These are phyloP conservation scores for Trichoderma sp. DNA, from an alignment of 2,329 filamentous ascomycete genomes.

Conservation along the genomic window DNA sequence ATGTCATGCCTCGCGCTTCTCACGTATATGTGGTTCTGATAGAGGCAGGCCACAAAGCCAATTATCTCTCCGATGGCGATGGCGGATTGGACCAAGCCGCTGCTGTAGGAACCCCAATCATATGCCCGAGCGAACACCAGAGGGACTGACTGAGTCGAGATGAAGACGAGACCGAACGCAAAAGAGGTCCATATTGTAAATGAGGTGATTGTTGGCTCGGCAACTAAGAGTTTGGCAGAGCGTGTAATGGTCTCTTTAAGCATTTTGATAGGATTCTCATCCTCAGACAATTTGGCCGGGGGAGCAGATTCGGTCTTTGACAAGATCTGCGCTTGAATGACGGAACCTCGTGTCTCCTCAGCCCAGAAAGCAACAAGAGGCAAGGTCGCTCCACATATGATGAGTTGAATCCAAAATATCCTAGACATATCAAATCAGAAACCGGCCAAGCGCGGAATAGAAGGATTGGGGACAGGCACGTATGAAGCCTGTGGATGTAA, in stretches of 20 bases:
- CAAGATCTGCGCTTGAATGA: neutral
- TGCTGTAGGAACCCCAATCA: neutral
- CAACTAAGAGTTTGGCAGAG: neutral
- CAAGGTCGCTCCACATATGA: neutral
- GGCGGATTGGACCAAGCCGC: neutral
- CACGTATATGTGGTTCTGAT: neutral
- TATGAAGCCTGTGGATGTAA: neutral
- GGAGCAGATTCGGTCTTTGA: neutral
- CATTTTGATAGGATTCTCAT: neutral
- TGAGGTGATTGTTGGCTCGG: neutral
- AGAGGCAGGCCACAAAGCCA: neutral
- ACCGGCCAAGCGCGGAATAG: neutral
- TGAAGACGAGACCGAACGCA: neutral
- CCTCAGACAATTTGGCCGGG: neutral
- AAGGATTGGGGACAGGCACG: neutral
- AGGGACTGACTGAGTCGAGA: neutral
- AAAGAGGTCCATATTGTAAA: neutral
- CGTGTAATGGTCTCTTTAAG: neutral
- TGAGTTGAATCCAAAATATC: neutral
- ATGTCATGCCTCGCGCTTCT: neutral
- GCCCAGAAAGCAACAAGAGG: neutral
- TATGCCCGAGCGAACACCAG: neutral
- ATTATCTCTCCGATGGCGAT: neutral
- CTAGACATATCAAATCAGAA: neutral
- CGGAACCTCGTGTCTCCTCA: neutral